These are phyloP conservation scores for Aschersonia sp. DNA, from an alignment of 2,329 filamentous ascomycete genomes.

Conservation along the genomic window DNA sequence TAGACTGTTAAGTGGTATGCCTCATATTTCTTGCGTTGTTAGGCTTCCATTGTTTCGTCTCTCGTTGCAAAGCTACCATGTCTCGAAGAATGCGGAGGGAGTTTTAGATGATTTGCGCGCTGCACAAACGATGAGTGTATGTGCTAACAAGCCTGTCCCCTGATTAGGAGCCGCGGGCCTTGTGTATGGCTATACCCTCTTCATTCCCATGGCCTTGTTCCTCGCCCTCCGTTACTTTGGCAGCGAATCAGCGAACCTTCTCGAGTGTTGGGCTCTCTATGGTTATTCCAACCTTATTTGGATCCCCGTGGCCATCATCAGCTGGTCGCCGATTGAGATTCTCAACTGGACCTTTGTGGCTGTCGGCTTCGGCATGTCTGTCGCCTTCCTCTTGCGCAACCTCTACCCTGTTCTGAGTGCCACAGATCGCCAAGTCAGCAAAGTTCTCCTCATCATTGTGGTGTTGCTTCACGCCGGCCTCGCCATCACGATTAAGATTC, in stretches of 20 bases:
- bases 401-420: conserved; percentile 84
- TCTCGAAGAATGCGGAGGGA: background rate
- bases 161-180: conserved; percentile 64
- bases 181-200: conserved; percentile 86
- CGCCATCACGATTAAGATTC: conserved; percentile 83
- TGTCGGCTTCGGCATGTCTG: conserved; percentile 71
- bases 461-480: conserved; percentile 79
- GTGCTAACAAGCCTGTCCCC: background rate
- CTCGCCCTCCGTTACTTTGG: conserved; percentile 88
- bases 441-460: conserved; percentile 72
- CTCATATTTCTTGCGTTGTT: background rate
- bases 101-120: background rate
- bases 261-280: conserved; percentile 93
- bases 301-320: conserved; percentile 86
- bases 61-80: background rate
- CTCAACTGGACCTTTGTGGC: conserved; percentile 92
- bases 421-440: conserved; percentile 83
- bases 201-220: conserved; percentile 78
- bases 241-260: conserved; percentile 78
- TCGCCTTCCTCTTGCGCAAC: conserved; percentile 72
- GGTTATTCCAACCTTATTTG: conserved; percentile 95
- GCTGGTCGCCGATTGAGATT: conserved; percentile 72
- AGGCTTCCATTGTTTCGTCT: background rate
- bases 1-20: conserved; percentile 63
- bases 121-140: background rate